Conservation (phyloP, 139 green algal species). For the Axilococcus clingmanii region DNA sequence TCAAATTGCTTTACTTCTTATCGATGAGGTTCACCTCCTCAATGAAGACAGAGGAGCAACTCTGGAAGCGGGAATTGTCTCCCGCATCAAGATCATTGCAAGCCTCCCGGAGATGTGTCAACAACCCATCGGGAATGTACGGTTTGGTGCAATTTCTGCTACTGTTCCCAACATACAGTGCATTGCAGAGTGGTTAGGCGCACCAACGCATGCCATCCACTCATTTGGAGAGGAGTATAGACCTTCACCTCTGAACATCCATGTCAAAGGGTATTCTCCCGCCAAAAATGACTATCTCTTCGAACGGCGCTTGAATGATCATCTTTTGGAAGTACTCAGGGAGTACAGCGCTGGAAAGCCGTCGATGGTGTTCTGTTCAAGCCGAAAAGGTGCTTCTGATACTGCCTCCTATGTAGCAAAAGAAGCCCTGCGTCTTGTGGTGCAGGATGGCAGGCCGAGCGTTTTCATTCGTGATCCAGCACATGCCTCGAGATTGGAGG, state of each 20-base stretch:
- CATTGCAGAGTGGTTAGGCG: conserved; percentile 62
- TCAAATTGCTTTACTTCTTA: conserved; percentile 70
- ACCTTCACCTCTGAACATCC: conserved; percentile 68
- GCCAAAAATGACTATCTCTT: conserved; percentile 72
- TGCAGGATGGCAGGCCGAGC: conserved; percentile 5
- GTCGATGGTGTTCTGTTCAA: conserved; percentile 87
- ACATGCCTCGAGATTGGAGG: conserved; percentile 34
- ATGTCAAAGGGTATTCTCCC: conserved; percentile 60
- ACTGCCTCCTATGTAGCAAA: conserved; percentile 49
- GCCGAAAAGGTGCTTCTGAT: conserved; percentile 64
- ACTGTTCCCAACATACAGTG: conserved; percentile 75
- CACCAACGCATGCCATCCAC: conserved; percentile 25
- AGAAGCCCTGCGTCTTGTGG: conserved; percentile 13
- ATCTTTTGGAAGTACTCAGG: conserved; percentile 53
- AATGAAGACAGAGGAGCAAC: conserved; percentile 57
- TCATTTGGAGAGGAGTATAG: conserved; percentile 82
- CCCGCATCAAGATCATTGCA: conserved; percentile 61
- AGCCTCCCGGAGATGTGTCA: conserved; percentile 41
- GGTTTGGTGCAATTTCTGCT: conserved; percentile 76
- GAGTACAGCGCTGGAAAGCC: conserved; percentile 67
- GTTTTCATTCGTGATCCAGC: conserved; percentile 25
- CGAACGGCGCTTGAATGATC: conserved; percentile 63
- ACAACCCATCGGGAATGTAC: conserved; percentile 49
- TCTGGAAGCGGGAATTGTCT: conserved; percentile 77
- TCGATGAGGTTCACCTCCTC: conserved; percentile 92